A percentile compares a stretch with the other conserved stretches of the same genome.
Conservation (phyloP, 2,329 filamentous ascomycete genomes). For the Hypoxylon sp. region DNA sequence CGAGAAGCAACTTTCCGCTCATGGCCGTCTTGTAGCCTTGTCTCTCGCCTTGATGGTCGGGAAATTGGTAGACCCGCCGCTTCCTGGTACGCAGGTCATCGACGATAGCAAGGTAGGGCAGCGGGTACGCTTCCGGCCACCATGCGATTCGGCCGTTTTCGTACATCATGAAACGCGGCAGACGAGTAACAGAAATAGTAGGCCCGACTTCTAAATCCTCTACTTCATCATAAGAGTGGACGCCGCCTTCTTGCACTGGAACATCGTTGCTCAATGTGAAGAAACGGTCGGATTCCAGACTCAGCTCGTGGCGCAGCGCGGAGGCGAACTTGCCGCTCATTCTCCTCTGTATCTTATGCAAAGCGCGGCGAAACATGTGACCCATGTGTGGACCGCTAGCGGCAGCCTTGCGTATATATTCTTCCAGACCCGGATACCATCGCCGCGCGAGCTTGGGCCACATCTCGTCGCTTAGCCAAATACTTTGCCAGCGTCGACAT, state of each 20-base stretch:
- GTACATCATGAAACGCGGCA: slow-evolving; percentile 50
- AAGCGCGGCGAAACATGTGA: slow-evolving; percentile 44
- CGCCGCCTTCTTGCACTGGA: slow-evolving; percentile 46
- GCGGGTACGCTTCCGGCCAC: slow-evolving; percentile 51
- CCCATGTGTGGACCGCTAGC: slow-evolving; percentile 25
- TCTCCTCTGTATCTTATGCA: slow-evolving; percentile 43
- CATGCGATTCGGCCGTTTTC: slow-evolving; percentile 49
- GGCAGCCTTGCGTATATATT: slow-evolving; percentile 42
- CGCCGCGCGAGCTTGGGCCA: slow-evolving; percentile 49
- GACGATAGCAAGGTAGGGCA: slow-evolving; percentile 50
- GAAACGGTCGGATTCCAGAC: slow-evolving; percentile 45
- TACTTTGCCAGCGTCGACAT: slow-evolving; percentile 42
- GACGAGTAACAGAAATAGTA: slow-evolving; percentile 24
- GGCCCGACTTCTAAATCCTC: slow-evolving; percentile 42
- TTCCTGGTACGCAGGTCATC: slow-evolving; percentile 50
- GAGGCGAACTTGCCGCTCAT: slow-evolving; percentile 46
- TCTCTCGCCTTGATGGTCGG: slow-evolving; percentile 36
- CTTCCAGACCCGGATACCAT: slow-evolving; percentile 48
- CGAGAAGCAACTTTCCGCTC: slow-evolving; percentile 48
- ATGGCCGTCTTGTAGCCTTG: slow-evolving; percentile 50
- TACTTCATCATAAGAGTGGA: slow-evolving; percentile 46
- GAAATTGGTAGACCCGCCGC: slow-evolving; percentile 49
- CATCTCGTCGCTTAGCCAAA: slow-evolving; percentile 50
- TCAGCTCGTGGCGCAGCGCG: slow-evolving; percentile 48
- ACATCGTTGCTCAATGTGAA: slow-evolving; percentile 47